Conservation (phyloP, 169 alveolate genomes). For the Cryptosporidium ubiquitum region DNA sequence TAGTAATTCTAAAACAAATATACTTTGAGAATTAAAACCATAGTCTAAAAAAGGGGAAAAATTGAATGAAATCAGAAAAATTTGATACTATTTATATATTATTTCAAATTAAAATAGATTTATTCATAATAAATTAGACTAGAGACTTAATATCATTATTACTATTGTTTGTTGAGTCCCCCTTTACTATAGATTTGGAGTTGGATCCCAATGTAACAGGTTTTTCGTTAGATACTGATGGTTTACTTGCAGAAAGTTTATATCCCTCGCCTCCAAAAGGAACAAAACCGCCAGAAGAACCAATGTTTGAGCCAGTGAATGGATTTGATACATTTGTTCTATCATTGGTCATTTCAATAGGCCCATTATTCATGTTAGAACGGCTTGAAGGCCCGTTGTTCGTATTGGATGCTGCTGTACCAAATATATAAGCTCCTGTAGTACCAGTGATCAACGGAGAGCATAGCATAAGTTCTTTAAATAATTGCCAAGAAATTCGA, state of each 20-base stretch:
- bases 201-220: slow-evolving; percentile 33
- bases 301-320: neutral
- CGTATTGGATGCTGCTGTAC: slow-evolving; percentile 16
- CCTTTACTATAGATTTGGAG: neutral
- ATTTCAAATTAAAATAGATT: slow-evolving; percentile 7
- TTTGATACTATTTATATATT: neutral
- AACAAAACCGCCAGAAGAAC: slow-evolving; percentile 49
- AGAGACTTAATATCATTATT: slow-evolving; percentile 19
- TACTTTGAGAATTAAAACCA: no score
- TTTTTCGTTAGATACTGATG: neutral
- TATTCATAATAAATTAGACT: neutral
- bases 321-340: neutral
- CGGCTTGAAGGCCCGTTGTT: neutral
- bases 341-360: slow-evolving; percentile 5
- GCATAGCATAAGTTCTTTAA: slow-evolving; percentile 68
- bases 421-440: slow-evolving; percentile 72
- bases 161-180: neutral
- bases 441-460: slow-evolving; percentile 71
- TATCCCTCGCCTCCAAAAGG: slow-evolving; percentile 75
- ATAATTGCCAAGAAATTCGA: slow-evolving; percentile 59
- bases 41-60: no score
- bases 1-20: no score
- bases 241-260: slow-evolving; percentile 32
- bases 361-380: slow-evolving; percentile 3
- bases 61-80: neutral